Evolutionary conservation across 2,329 filamentous ascomycete species (phyloP).

Genomic region (Aureobasidium sp.): DNA sequence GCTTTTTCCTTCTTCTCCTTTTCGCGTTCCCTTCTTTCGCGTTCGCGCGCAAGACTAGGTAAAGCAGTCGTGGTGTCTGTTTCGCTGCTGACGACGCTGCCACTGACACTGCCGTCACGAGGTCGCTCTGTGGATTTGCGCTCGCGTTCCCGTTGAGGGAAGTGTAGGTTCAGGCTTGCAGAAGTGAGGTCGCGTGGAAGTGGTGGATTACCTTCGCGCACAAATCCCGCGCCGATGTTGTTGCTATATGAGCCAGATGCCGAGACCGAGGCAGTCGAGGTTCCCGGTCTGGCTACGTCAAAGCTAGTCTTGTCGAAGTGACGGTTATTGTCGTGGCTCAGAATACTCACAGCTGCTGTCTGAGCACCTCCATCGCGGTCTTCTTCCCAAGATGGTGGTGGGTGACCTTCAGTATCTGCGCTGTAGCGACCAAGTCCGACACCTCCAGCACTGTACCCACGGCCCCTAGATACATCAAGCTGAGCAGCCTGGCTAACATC

Average conservation of each 20-base stretch:
- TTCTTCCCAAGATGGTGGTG: conserved; percentile 13
- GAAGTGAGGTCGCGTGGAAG: conserved; percentile 8
- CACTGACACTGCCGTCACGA: conserved; percentile 24
- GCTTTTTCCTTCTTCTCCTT: conserved; percentile 26
- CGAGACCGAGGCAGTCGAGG: not conserved
- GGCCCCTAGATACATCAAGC: not conserved
- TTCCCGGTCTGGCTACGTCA: not conserved
- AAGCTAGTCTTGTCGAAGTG: conserved; percentile 8
- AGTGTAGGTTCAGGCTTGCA: conserved; percentile 2
- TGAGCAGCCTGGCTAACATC: conserved; percentile 12
- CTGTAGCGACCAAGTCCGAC: not conserved
- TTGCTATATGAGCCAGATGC: conserved; percentile 2
- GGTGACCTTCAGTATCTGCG: conserved; percentile 6
- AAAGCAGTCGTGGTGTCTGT: conserved; percentile 29
- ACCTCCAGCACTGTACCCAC: not conserved
- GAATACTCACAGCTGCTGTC: conserved; percentile 17
- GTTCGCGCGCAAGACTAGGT: conserved; percentile 26
- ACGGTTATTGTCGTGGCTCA: conserved; percentile 8
- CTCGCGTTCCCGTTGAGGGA: conserved; percentile 1
- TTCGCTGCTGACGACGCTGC: conserved; percentile 29
- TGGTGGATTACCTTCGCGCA: not conserved
- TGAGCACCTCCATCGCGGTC: conserved; percentile 19
- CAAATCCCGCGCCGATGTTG: conserved; percentile 2
- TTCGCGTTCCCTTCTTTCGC: conserved; percentile 20
- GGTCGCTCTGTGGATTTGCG: not conserved